Conservation (phyloP, 148 eudicot genomes). For the Diospyros lotus region DNA sequence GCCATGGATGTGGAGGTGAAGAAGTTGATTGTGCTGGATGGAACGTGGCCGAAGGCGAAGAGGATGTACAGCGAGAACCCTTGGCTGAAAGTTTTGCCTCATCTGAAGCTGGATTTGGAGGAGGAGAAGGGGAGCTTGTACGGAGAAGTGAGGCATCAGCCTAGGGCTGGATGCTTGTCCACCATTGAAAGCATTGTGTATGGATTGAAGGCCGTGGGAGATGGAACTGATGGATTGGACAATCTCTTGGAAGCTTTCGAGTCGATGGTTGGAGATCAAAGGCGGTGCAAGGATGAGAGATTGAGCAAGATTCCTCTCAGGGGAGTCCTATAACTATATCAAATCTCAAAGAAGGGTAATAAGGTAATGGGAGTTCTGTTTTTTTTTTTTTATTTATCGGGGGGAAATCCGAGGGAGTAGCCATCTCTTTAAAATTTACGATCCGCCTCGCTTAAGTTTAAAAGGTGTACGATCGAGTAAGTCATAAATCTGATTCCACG, state of each 20-base stretch:
- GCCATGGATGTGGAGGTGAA: constrained; percentile 52
- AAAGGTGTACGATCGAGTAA: too few relatives aligned
- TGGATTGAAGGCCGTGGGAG: constrained; percentile 61
- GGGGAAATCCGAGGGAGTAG: too few relatives aligned
- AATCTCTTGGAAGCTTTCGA: constrained; percentile 64
- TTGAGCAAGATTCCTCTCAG: constrained; percentile 26
- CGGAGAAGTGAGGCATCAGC: constrained; percentile 77
- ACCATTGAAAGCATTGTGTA: constrained; percentile 85
- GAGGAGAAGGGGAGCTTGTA: constrained; percentile 68
- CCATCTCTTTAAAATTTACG: too few relatives aligned
- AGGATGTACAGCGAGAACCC: constrained; percentile 85
- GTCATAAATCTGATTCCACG: too few relatives aligned
- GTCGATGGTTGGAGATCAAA: constrained; percentile 85
- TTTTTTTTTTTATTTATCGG: too few relatives aligned
- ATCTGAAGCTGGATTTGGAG: constrained; percentile 60
- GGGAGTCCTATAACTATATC: too few relatives aligned
- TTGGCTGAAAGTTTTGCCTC: constrained; percentile 75
- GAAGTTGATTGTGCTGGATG: constrained; percentile 85
- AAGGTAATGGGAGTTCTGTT: too few relatives aligned
- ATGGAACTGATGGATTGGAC: constrained; percentile 41
- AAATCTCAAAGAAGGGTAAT: too few relatives aligned
- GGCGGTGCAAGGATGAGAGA: constrained; percentile 60
- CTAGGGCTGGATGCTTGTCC: constrained; percentile 68
- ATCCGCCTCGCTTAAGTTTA: too few relatives aligned
- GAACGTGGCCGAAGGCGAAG: constrained; percentile 86